Conservation (phyloP, 306 rosid genomes). For the Astragalus membranaceus region DNA sequence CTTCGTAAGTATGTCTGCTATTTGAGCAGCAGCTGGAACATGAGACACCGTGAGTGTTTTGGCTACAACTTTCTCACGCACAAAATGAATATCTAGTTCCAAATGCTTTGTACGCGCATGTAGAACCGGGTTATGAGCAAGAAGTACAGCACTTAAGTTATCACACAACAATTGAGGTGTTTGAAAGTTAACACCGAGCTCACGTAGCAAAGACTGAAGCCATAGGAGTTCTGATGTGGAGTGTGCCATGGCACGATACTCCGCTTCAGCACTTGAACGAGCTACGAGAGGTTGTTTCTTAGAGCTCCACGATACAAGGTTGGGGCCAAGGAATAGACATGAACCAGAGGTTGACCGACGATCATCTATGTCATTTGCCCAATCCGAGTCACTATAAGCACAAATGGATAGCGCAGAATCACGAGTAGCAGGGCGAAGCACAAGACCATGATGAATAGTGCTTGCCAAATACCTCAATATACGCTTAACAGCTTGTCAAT, state of each 20-base stretch:
- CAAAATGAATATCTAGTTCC: background rate
- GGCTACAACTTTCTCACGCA: background rate
- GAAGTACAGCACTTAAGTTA: background rate
- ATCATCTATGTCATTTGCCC: background rate
- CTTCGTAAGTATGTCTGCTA: background rate
- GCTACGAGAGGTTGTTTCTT: background rate
- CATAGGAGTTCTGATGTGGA: background rate
- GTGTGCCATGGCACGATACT: background rate
- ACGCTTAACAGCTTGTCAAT: background rate
- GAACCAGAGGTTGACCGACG: background rate
- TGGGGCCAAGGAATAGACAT: background rate
- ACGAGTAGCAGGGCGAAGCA: background rate
- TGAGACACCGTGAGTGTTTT: background rate
- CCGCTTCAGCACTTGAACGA: background rate
- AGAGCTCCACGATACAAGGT: background rate
- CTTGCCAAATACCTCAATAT: too few species aligned
- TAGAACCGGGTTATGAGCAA: background rate
- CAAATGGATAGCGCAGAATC: background rate
- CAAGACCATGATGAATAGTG: background rate
- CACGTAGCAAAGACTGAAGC: background rate
- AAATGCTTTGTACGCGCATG: background rate
- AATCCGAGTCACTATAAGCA: background rate
- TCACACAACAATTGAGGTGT: background rate
- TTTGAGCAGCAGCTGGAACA: background rate
- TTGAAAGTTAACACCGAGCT: background rate